Conservation (phyloP, 1,139 yeast species). For the Suhomyces atakaporum region DNA sequence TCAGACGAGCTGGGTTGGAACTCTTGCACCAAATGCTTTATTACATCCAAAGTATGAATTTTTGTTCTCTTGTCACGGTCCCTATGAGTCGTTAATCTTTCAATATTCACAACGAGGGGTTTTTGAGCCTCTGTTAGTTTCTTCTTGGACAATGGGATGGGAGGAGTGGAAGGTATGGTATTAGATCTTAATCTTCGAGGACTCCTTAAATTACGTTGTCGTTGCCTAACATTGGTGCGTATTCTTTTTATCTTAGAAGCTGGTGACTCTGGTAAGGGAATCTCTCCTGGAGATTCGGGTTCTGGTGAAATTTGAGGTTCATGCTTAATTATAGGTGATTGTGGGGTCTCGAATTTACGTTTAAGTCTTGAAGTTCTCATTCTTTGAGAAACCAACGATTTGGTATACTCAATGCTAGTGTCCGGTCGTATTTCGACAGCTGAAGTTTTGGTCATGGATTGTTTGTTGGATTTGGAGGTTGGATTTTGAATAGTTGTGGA, state of each 20-base stretch:
- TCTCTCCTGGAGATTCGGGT: neutral
- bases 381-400: slow-evolving; percentile 13
- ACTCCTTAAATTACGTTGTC: no score
- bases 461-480: no score
- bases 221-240: slow-evolving; percentile 9
- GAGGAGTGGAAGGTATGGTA: slow-evolving; percentile 7
- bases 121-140: slow-evolving; percentile 26
- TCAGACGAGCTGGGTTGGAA: slow-evolving; percentile 27
- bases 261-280: slow-evolving; percentile 7
- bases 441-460: no score
- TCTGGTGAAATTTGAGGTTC: slow-evolving; percentile 1
- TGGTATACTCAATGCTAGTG: slow-evolving; percentile 16
- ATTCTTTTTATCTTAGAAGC: slow-evolving; percentile 10
- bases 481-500: slow-evolving; percentile 7
- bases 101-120: slow-evolving; percentile 33
- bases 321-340: neutral
- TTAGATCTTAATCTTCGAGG: slow-evolving; percentile 2
- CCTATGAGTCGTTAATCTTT: slow-evolving; percentile 26
- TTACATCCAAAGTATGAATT: slow-evolving; percentile 40
- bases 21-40: slow-evolving; percentile 32
- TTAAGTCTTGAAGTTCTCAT: slow-evolving; percentile 10
- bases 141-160: slow-evolving; percentile 13
- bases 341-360: slow-evolving; percentile 3
- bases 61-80: slow-evolving; percentile 29
- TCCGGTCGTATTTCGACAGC: slow-evolving; percentile 9